Conservation (phyloP, 2,329 filamentous ascomycete genomes). For the Paecilomyces niveus region DNA sequence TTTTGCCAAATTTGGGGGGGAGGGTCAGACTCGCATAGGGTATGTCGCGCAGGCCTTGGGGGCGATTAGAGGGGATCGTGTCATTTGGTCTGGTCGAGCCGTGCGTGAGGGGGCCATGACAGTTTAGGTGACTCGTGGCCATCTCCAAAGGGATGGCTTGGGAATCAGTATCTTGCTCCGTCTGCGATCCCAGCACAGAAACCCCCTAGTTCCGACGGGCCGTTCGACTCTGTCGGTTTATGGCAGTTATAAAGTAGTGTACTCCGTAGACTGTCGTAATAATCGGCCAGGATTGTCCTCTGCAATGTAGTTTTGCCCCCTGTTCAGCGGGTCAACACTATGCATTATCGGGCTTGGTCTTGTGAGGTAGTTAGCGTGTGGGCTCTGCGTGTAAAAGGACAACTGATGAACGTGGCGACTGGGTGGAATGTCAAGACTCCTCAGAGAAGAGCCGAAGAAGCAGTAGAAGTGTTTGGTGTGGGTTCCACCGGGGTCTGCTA, state of each 20-base stretch:
- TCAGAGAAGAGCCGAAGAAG: background rate
- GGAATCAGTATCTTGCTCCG: background rate
- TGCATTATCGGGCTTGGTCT: background rate
- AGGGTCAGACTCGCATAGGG: background rate
- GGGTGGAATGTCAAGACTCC: background rate
- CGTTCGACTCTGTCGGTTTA: background rate
- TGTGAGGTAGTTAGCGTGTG: background rate
- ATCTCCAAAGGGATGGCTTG: background rate
- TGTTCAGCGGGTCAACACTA: background rate
- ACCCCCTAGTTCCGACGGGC: background rate
- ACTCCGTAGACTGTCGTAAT: background rate
- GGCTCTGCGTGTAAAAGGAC: background rate
- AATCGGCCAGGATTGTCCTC: background rate
- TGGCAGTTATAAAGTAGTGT: no score
- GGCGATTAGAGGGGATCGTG: background rate
- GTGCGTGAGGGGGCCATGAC: background rate
- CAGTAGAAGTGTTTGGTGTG: background rate
- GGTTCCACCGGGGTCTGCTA: background rate
- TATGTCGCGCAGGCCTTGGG: background rate
- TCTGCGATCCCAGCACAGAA: background rate
- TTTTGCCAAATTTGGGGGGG: background rate
- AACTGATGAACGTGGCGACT: background rate
- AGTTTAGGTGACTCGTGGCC: background rate
- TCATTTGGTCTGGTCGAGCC: background rate
- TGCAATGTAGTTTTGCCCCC: background rate